Evolutionary conservation across 2,329 filamentous ascomycete genomes (phyloP).

Genomic region (Thielaviopsis musarum): DNA sequence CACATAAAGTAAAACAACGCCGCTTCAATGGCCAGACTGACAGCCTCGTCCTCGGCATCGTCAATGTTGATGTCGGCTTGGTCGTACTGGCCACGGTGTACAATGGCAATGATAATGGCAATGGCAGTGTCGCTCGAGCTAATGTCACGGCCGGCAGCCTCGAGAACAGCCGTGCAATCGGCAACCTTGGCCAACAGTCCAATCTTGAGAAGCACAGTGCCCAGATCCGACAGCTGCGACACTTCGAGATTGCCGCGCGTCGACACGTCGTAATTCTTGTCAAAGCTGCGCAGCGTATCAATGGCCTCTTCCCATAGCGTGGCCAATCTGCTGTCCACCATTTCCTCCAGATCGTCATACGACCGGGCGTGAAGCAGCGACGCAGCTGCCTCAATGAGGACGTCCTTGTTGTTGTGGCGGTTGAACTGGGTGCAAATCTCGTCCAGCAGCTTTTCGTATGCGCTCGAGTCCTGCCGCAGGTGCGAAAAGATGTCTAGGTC

Average conservation of each 20-base stretch:
- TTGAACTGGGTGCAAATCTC: constrained; percentile 90
- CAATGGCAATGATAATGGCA: constrained; percentile 53
- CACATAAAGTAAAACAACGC: constrained; percentile 90
- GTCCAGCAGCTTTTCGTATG: constrained; percentile 66
- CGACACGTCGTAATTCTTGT: constrained; percentile 54
- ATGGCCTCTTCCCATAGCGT: constrained; percentile 74
- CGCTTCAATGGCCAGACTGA: constrained; percentile 57
- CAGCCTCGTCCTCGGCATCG: constrained; percentile 62
- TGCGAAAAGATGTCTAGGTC: constrained; percentile 80
- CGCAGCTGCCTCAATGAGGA: constrained; percentile 67
- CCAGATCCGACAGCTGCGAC: constrained; percentile 50
- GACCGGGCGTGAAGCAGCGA: constrained; percentile 72
- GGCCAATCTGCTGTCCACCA: constrained; percentile 64
- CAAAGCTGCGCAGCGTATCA: constrained; percentile 54
- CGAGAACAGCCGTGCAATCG: constrained; percentile 60
- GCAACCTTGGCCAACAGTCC: constrained; percentile 66
- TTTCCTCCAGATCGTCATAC: constrained; percentile 76
- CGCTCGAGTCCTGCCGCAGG: constrained; percentile 67
- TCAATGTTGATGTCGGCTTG: constrained; percentile 55
- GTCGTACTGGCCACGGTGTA: constrained; percentile 55
- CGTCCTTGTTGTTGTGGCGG: constrained; percentile 73
- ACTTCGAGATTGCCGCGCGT: constrained; percentile 51
- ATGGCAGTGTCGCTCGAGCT: constrained; percentile 38
- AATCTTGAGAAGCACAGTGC: constrained; percentile 60
- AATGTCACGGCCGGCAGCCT: constrained; percentile 35